phyloP scores from a whole-genome alignment of 441 rosid genomes.

The Adansonia gregorii region DNA sequence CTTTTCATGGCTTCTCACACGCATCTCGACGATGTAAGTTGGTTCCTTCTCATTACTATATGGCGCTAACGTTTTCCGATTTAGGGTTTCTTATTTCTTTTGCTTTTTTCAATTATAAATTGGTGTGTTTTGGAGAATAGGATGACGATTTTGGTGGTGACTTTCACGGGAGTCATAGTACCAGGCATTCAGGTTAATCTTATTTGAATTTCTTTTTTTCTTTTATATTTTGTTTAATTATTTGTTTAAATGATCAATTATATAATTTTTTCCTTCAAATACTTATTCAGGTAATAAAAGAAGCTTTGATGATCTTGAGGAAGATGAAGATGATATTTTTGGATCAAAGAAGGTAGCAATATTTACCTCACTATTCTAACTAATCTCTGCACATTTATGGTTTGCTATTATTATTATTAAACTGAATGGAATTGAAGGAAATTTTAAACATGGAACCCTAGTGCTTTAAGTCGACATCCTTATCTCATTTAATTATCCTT shows the following conservation, averaged over 20 bases:
- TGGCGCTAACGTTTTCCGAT: not conserved
- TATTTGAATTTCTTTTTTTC: not conserved
- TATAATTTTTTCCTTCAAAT: not conserved
- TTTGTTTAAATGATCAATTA: not conserved
- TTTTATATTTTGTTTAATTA: not conserved
- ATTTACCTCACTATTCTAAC: not conserved
- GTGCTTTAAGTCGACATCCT: conserved; percentile 10
- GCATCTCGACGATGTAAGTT: conserved; percentile 65
- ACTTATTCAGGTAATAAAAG: conserved; percentile 63
- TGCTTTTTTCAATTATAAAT: not conserved
- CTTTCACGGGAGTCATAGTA: conserved; percentile 51
- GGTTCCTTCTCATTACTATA: not conserved
- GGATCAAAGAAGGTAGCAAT: conserved; percentile 81
- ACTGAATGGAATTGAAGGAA: conserved; percentile 12
- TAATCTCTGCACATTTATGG: not conserved
- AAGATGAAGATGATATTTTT: conserved; percentile 90
- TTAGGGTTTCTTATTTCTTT: conserved; percentile 21
- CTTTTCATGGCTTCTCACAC: conserved; percentile 56
- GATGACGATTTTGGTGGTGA: conserved; percentile 95
- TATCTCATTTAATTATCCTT: not conserved
- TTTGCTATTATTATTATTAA: not conserved
- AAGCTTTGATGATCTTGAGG: conserved; percentile 85
- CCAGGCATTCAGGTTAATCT: conserved; percentile 61
- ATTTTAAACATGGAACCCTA: conserved; percentile 12
- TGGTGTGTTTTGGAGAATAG: conserved; percentile 29